phyloP scores from a whole-genome alignment of 2,329 filamentous ascomycete genomes.

The Diaporthe humulicola region DNA sequence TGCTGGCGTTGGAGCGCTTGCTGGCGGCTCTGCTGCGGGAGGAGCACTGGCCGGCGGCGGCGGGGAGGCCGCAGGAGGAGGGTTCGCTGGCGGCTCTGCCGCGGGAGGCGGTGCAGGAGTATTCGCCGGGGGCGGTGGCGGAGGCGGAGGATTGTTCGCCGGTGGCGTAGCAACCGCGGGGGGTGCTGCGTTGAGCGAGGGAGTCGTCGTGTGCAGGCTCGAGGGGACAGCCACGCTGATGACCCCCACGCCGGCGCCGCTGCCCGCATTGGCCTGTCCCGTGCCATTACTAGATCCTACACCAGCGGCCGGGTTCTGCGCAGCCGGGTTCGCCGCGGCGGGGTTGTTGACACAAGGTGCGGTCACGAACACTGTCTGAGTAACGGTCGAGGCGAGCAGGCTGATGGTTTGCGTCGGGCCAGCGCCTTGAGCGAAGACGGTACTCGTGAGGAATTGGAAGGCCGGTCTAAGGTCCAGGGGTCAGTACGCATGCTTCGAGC shows the following conservation, averaged over 20 bases:
- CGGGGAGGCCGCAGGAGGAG: neutral
- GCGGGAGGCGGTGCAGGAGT: neutral
- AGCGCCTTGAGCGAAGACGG: constrained; percentile 49
- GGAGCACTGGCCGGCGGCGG: constrained; percentile 11
- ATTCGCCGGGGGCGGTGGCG: neutral
- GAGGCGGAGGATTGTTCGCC: constrained; percentile 4
- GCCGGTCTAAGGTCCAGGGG: neutral
- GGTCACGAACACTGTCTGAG: constrained; percentile 46
- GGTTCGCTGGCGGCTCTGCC: neutral
- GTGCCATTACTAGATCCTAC: constrained; percentile 17
- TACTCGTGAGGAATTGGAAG: constrained; percentile 52
- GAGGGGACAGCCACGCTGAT: constrained; percentile 41
- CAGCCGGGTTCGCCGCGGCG: constrained; percentile 38
- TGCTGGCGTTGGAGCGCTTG: neutral
- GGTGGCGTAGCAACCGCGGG: constrained; percentile 22
- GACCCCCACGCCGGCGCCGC: constrained; percentile 39
- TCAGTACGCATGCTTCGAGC: neutral
- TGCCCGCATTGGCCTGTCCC: constrained; percentile 13
- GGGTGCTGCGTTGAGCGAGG: constrained; percentile 14
- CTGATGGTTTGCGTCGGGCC: constrained; percentile 54
- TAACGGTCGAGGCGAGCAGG: constrained; percentile 48
- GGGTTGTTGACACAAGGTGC: constrained; percentile 39
- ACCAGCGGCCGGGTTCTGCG: constrained; percentile 27
- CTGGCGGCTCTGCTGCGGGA: neutral
- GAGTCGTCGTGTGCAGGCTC: constrained; percentile 36